Conservation (phyloP, 441 rosid species). For the Manihot esculenta region DNA sequence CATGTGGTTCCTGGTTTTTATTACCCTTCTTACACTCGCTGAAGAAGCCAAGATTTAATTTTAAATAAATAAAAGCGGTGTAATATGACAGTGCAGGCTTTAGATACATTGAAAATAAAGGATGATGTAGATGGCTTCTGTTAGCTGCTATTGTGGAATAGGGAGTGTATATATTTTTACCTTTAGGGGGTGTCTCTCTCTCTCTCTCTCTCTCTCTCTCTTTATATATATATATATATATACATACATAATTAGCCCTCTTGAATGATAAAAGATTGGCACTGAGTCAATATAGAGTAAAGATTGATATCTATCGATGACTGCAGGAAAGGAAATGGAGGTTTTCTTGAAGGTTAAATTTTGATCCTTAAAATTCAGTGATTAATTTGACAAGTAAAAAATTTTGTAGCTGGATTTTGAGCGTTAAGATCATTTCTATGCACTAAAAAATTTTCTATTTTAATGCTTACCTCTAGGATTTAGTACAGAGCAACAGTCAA, state of each 20-base stretch:
- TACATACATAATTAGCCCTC: no score
- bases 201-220: no score
- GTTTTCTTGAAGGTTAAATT: not conserved
- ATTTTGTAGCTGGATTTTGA: not conserved
- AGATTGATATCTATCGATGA: no score
- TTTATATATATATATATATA: no score
- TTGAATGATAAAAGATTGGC: no score
- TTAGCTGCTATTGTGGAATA: not conserved
- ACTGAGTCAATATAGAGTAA: no score
- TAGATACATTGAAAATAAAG: slow-evolving; percentile 1
- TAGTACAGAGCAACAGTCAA: slow-evolving; percentile 72
- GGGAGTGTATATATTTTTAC: no score
- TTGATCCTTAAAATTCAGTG: not conserved
- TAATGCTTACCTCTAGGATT: slow-evolving; percentile 53
- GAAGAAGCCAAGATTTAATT: not conserved
- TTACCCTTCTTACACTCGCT: not conserved
- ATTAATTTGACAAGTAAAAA: no score
- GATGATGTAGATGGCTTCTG: not conserved
- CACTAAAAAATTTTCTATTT: slow-evolving; percentile 13
- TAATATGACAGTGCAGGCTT: not conserved
- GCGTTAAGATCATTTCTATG: slow-evolving; percentile 3
- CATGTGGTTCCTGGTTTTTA: not conserved
- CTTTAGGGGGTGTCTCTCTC: no score
- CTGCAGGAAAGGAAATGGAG: not conserved
- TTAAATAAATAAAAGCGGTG: no score